Conservation (phyloP, 805 yeast genomes). For the Metschnikowia dekortorum region DNA sequence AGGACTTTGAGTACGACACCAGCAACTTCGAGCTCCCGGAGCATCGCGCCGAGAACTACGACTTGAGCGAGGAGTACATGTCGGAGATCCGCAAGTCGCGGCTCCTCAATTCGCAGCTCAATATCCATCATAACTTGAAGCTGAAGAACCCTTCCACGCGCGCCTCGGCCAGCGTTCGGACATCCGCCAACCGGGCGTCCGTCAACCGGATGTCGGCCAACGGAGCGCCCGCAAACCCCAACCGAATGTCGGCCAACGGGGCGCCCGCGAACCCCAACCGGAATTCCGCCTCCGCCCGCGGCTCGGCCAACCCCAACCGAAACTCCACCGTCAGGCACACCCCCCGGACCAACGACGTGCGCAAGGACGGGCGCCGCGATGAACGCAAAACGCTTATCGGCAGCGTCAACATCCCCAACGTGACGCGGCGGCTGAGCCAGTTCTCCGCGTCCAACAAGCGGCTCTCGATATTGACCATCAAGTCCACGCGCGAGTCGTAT, state of each 20-base stretch:
- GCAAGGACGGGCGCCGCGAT: conserved; percentile 1
- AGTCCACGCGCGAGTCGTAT: conserved; percentile 63
- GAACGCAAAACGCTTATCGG: conserved; percentile 51
- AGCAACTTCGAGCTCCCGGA: conserved; percentile 32
- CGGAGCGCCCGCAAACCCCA: too few relatives aligned
- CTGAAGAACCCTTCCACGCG: not conserved
- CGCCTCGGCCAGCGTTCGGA: too few relatives aligned
- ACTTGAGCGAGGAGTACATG: conserved; percentile 42
- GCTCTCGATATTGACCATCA: conserved; percentile 65
- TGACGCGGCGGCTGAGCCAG: conserved; percentile 61
- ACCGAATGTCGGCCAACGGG: too few relatives aligned
- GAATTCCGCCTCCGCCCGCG: not conserved
- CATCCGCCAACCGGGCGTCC: not conserved
- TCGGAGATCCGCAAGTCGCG: conserved; percentile 42
- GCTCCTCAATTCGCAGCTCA: conserved; percentile 40
- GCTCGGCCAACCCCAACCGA: not conserved
- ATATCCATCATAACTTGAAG: conserved; percentile 14
- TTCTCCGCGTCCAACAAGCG: conserved; percentile 63
- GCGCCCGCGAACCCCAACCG: not conserved
- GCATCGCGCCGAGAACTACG: conserved; percentile 30
- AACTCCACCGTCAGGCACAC: not conserved
- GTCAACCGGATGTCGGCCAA: too few relatives aligned
- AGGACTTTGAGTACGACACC: conserved; percentile 13
- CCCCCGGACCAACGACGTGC: not conserved
- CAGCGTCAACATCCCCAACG: conserved; percentile 65